Base-by-base conservation (phyloP, 805 yeast genomes). In the Ogataea zsoltii region DNA sequence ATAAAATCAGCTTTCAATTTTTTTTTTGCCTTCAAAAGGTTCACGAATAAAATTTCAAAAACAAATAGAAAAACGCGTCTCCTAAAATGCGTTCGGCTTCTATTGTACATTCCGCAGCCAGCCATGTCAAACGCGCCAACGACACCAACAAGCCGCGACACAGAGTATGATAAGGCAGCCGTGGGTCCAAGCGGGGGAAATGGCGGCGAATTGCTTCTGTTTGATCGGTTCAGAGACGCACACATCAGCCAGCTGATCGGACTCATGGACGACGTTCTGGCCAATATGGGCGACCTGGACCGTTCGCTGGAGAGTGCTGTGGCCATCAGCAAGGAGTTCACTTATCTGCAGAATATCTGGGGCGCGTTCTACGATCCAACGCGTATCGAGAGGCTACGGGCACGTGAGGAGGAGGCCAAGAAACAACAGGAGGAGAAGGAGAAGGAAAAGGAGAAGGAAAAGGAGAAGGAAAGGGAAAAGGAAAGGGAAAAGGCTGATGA, bases 341-440 rank as follows among this genome's bases (percentile, higher is more conserved):
- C 49, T 11, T 48, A 44, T 26, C 36, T 51, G 9, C 58, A 54
- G 36, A 48, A 35, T 29, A 54, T 51, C 14, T 54, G 58, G 58
- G 51, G 56, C 18, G 55, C 58, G 13, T 54, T 54, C 32, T 54
- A 54, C 40, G 53, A 54, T 28, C 58, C 58, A 10, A 41, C 51
- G 6, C 38, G 53, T n/a, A 38, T 45, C 25, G 56, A 51, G 30
- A 46, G 48, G 34, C 38, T 38, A 31, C 40, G 25, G 12, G 48
- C 36, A 33, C 44, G 39, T 16, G 46, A 42, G 19, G 45, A 39
- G 3, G 44, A 39, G 13, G 46, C 36, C 15, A 18, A 36, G 32
- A 47, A 42, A 30, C 47, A 45, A 37, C 32, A 35, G 41, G 38
- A 39, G 21, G 45, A 41, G 16, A 19, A 34, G 11, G 31, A 13